phyloP scores from a whole-genome alignment of 768 basidiomycete species.

The Flagelloscypha sp. region DNA sequence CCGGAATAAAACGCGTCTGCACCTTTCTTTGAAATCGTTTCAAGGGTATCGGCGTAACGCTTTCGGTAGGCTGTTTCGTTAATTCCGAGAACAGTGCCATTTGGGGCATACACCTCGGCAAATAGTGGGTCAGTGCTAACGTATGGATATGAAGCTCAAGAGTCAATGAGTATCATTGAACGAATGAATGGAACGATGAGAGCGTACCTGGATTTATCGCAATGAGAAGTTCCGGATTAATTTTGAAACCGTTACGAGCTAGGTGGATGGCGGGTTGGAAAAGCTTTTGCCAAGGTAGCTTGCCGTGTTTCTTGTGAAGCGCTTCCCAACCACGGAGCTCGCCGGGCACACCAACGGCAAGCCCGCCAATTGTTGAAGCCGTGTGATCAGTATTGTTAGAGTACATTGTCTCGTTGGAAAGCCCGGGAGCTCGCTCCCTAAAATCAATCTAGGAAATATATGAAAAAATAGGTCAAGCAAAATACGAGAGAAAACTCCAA shows the following conservation, averaged over 20 bases:
- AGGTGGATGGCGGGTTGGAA: constrained; percentile 34
- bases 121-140: constrained; percentile 20
- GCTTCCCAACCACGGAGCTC: constrained; percentile 38
- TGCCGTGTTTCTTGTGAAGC: constrained; percentile 35
- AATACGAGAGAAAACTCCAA: too few species aligned
- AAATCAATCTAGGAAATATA: constrained; percentile 29
- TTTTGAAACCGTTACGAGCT: too few species aligned
- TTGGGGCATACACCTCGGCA: constrained; percentile 20
- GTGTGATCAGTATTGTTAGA: constrained; percentile 14
- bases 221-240: too few species aligned
- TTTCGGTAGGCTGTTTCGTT: constrained; percentile 17
- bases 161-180: too few species aligned
- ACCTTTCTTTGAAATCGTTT: constrained; percentile 16
- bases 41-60: constrained; percentile 53
- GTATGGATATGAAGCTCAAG: too few species aligned
- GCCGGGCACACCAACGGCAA: constrained; percentile 41
- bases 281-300: constrained; percentile 35
- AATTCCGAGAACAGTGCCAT: constrained; percentile 13
- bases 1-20: constrained; percentile 18
- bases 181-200: too few species aligned
- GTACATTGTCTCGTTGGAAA: constrained; percentile 32
- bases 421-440: constrained; percentile 35
- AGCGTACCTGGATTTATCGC: too few species aligned
- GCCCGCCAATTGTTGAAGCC: constrained; percentile 36
- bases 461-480: too few species aligned